Evolutionary conservation across 352 stramenopile species (phyloP).

Genomic region (Aphanomyces astaci): DNA sequence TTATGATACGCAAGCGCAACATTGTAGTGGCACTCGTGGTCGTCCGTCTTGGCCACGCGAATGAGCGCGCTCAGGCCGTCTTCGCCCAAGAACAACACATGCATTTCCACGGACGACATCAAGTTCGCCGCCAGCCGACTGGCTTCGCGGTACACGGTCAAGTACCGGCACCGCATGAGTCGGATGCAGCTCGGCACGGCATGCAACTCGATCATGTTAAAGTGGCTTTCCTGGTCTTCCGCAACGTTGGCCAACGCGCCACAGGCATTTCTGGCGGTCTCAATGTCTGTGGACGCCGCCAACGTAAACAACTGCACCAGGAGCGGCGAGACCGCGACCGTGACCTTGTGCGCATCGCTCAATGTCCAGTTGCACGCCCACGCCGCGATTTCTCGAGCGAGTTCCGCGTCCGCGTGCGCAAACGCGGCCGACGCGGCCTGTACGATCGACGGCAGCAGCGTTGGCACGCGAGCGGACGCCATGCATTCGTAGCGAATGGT

Average conservation of each 20-base stretch:
- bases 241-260: slow-evolving; percentile 88
- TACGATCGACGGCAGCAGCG: slow-evolving; percentile 49
- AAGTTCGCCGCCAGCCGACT: slow-evolving; percentile 86
- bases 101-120: slow-evolving; percentile 69
- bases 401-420: slow-evolving; percentile 59
- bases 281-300: slow-evolving; percentile 76
- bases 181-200: slow-evolving; percentile 83
- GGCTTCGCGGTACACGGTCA: slow-evolving; percentile 89
- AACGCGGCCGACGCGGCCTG: slow-evolving; percentile 29
- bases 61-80: slow-evolving; percentile 83
- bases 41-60: slow-evolving; percentile 81
- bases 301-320: slow-evolving; percentile 63
- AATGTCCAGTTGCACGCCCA: slow-evolving; percentile 83
- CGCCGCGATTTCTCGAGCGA: slow-evolving; percentile 84
- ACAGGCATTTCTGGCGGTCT: slow-evolving; percentile 88
- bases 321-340: slow-evolving; percentile 43
- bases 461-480: slow-evolving; percentile 32
- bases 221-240: slow-evolving; percentile 78
- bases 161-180: slow-evolving; percentile 82
- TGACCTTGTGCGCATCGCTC: slow-evolving; percentile 65
- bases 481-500: slow-evolving; percentile 83
- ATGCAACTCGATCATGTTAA: slow-evolving; percentile 75
- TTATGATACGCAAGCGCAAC: slow-evolving; percentile 84
- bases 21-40: slow-evolving; percentile 89
- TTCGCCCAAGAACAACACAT: slow-evolving; percentile 71